phyloP scores from a whole-genome alignment of 495 filamentous ascomycete species.

The Talaromyces wortmannii region DNA sequence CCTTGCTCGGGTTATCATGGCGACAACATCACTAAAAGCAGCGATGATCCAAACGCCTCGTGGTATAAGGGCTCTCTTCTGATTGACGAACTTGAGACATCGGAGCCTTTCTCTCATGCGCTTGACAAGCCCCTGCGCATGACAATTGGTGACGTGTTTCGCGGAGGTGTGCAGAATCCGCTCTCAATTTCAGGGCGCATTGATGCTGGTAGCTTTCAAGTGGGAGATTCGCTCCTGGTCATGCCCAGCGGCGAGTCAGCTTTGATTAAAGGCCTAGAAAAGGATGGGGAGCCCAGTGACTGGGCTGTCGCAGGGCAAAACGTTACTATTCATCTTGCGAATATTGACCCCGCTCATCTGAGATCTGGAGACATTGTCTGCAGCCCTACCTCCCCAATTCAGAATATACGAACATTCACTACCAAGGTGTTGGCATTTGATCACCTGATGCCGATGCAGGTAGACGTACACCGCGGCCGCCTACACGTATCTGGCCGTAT shows the following conservation, averaged over 20 bases:
- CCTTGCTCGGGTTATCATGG: conserved; percentile 85
- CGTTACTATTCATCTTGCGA: conserved; percentile 71
- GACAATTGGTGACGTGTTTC: conserved; percentile 78
- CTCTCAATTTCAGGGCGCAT: conserved; percentile 81
- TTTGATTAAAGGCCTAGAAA: conserved; percentile 67
- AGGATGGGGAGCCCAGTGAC: conserved; percentile 62
- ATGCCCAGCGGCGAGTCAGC: conserved; percentile 78
- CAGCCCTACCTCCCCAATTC: conserved; percentile 57
- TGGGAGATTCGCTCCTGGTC: conserved; percentile 70
- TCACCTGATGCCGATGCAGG: conserved; percentile 75
- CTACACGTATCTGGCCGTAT: conserved; percentile 75
- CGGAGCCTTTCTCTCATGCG: conserved; percentile 61
- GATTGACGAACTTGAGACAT: conserved; percentile 74
- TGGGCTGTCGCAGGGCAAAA: conserved; percentile 98
- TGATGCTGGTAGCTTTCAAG: conserved; percentile 74
- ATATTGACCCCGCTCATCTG: conserved; percentile 78
- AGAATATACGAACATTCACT: conserved; percentile 61
- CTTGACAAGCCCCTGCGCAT: conserved; percentile 77
- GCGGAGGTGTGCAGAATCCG: conserved; percentile 64
- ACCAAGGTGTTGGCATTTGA: conserved; percentile 86
- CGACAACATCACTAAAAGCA: conserved; percentile 68
- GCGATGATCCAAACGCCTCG: conserved; percentile 44
- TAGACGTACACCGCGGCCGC: conserved; percentile 82
- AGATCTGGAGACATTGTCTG: conserved; percentile 82
- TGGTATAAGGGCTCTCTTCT: conserved; percentile 83